Conservation (phyloP, 345 rosid genomes). For the Adansonia digitata region DNA sequence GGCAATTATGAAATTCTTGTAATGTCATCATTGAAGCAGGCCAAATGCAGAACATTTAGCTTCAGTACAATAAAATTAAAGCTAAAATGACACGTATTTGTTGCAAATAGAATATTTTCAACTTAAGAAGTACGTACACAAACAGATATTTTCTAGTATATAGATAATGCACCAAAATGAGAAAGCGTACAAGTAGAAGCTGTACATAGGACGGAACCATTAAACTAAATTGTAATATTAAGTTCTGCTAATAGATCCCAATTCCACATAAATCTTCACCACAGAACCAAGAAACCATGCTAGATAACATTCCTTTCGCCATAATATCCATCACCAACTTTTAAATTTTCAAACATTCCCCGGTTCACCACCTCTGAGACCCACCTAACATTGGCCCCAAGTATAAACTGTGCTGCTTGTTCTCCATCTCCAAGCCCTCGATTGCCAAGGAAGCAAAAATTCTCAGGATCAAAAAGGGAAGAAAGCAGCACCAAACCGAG, state of each 20-base stretch:
- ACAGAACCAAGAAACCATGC: not conserved
- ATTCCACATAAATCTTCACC: not conserved
- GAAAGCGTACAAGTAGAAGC: not conserved
- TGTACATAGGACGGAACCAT: not conserved
- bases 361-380: slow-evolving; percentile 8
- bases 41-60: not conserved
- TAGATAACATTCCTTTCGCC: not conserved
- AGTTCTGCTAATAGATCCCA: not conserved
- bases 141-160: not conserved
- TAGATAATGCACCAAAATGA: not conserved
- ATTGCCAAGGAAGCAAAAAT: slow-evolving; percentile 32
- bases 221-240: not conserved
- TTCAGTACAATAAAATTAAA: not conserved
- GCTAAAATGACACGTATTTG: not conserved
- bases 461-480: slow-evolving; percentile 27
- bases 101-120: not conserved
- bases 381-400: slow-evolving; percentile 25
- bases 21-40: not conserved
- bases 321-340: not conserved
- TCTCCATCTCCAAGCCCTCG: slow-evolving; percentile 41
- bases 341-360: not conserved
- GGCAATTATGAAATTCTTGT: not conserved
- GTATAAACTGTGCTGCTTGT: slow-evolving; percentile 20
- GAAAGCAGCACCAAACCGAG: slow-evolving; percentile 41
- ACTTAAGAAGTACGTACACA: not conserved